A percentile compares a stretch with the other conserved stretches of the same genome.
These are phyloP conservation scores for Pyrrhoderma lamaoense DNA, from an alignment of 1,284 basidiomycete species.

Conservation along the genomic window DNA sequence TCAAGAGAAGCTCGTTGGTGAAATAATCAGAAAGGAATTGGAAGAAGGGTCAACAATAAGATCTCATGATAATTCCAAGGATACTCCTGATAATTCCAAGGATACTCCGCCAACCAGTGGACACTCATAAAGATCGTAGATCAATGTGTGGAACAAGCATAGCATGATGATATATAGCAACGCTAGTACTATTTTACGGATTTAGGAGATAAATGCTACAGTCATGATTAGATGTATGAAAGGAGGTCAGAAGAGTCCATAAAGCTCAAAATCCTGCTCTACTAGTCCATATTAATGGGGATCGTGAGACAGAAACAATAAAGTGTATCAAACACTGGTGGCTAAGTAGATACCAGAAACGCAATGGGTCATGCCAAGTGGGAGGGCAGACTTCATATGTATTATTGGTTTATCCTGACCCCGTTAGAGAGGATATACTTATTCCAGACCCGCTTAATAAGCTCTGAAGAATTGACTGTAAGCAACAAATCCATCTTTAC, in stretches of 20 bases:
- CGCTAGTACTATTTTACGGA: no score
- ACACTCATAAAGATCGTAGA: no score
- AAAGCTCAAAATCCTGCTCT: no score
- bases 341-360: constrained; percentile 1
- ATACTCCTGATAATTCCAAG: no score
- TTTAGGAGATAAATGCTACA: not conserved
- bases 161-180: no score
- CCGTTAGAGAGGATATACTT: constrained; percentile 11
- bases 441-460: constrained; percentile 15
- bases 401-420: constrained; percentile 2
- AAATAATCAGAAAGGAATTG: constrained; percentile 22
- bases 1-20: constrained; percentile 26
- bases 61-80: not conserved
- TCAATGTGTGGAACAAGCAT: no score
- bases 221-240: not conserved
- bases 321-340: not conserved
- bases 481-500: not conserved
- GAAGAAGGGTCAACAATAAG: constrained; percentile 22
- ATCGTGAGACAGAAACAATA: not conserved
- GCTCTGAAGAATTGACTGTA: not conserved
- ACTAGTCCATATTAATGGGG: not conserved
- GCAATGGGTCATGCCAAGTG: not conserved
- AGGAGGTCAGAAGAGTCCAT: not conserved
- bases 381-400: not conserved
- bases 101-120: no score